Conservation (phyloP, 257 asterid genomes). For the Fraxinus excelsior region DNA sequence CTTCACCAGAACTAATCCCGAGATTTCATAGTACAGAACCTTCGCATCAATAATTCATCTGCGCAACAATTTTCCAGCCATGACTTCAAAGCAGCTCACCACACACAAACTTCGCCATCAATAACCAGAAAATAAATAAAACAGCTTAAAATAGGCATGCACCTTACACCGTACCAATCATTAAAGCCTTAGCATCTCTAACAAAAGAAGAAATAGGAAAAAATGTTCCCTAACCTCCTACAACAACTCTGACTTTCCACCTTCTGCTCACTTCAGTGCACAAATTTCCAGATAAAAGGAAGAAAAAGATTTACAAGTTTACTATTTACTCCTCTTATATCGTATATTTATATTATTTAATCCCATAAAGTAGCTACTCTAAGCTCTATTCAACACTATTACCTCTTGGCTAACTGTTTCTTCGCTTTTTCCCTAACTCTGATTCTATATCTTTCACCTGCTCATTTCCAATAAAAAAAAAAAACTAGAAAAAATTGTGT, state of each 20-base stretch:
- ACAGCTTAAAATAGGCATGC: constrained; percentile 3
- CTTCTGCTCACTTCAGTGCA: constrained; percentile 24
- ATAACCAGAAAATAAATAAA: not conserved
- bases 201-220: constrained; percentile 9
- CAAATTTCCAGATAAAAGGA: constrained; percentile 34
- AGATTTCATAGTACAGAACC: constrained; percentile 14
- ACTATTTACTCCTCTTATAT: constrained; percentile 8
- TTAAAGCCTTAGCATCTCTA: constrained; percentile 28
- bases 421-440: constrained; percentile 20
- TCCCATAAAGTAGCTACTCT: not conserved
- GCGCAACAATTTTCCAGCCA: constrained; percentile 23
- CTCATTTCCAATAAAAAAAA: constrained; percentile 24
- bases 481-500: constrained; percentile 18
- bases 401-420: constrained; percentile 17
- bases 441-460: constrained; percentile 25
- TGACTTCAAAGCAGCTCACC: constrained; percentile 7
- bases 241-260: constrained; percentile 24
- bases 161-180: constrained; percentile 13
- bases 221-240: not conserved
- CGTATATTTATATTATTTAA: not conserved
- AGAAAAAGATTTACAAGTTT: constrained; percentile 19
- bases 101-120: not conserved
- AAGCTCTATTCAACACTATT: constrained; percentile 14
- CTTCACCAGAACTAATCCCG: constrained; percentile 11
- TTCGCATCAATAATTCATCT: constrained; percentile 12